Conservation (phyloP, 495 filamentous ascomycete species). For the Articulospora tetracladia region DNA sequence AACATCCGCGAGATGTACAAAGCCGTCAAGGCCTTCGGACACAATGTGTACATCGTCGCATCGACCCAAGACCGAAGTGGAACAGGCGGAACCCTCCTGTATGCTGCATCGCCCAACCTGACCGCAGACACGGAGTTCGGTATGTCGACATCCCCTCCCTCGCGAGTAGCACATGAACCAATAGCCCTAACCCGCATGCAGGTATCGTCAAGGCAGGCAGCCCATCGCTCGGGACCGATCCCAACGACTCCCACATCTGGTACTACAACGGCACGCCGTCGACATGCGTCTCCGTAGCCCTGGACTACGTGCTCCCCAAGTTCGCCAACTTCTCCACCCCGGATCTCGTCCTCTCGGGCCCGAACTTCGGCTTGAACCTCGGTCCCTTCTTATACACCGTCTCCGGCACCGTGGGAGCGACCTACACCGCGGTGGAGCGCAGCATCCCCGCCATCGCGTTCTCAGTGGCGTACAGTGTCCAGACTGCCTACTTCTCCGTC, state of each 20-base stretch:
- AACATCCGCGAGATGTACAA: slow-evolving; percentile 41
- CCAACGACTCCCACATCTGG: slow-evolving; percentile 38
- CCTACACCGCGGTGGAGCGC: slow-evolving; percentile 35
- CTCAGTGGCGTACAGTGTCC: slow-evolving; percentile 19
- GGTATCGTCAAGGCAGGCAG: slow-evolving; percentile 27
- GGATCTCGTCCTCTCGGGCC: slow-evolving; percentile 38
- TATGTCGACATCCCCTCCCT: neutral
- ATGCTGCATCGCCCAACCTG: slow-evolving; percentile 28
- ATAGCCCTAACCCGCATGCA: slow-evolving; percentile 13
- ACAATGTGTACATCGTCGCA: slow-evolving; percentile 36
- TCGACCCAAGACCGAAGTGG: slow-evolving; percentile 24
- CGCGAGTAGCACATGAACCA: neutral
- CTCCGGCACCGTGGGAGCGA: slow-evolving; percentile 33
- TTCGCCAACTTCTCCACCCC: slow-evolving; percentile 32
- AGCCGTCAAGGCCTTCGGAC: slow-evolving; percentile 31
- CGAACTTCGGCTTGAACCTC: slow-evolving; percentile 36
- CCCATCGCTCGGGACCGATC: slow-evolving; percentile 32
- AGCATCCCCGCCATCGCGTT: slow-evolving; percentile 36
- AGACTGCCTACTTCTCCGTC: slow-evolving; percentile 28
- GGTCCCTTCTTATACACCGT: slow-evolving; percentile 36
- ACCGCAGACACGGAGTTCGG: slow-evolving; percentile 19
- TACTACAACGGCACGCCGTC: slow-evolving; percentile 44
- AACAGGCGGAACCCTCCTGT: slow-evolving; percentile 26
- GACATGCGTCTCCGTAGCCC: slow-evolving; percentile 34
- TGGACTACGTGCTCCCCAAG: slow-evolving; percentile 47